Evolutionary conservation across 2,329 filamentous ascomycete genomes (phyloP).

Genomic region (Aspergillus cejpii): DNA sequence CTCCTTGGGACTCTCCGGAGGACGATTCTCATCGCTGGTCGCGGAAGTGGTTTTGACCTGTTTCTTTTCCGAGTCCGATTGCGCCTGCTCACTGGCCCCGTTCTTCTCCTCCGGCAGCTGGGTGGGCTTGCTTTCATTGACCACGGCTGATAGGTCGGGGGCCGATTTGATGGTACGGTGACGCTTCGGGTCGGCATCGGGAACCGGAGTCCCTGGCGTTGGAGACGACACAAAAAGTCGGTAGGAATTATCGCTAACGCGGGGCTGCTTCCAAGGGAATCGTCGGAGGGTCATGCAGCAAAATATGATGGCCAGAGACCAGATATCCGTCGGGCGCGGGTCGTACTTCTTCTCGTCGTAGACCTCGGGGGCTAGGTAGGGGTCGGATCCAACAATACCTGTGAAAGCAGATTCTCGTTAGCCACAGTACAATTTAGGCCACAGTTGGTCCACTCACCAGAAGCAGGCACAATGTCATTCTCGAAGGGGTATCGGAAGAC

Average conservation of each 20-base stretch:
- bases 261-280: slow-evolving; percentile 95
- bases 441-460: slow-evolving; percentile 58
- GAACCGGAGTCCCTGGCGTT: slow-evolving; percentile 57
- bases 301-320: slow-evolving; percentile 97
- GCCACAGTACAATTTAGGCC: too few species aligned
- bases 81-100: slow-evolving; percentile 7
- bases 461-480: slow-evolving; percentile 71
- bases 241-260: slow-evolving; percentile 87
- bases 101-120: slow-evolving; percentile 16
- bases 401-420: slow-evolving; percentile 11
- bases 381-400: slow-evolving; percentile 82
- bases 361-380: slow-evolving; percentile 93
- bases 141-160: slow-evolving; percentile 28
- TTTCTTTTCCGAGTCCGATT: slow-evolving; percentile 18
- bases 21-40: slow-evolving; percentile 22
- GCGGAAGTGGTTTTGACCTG: slow-evolving; percentile 16
- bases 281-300: slow-evolving; percentile 95
- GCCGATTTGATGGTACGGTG: slow-evolving; percentile 31
- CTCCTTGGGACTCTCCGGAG: slow-evolving; percentile 24
- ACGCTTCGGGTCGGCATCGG: slow-evolving; percentile 36
- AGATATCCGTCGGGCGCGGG: slow-evolving; percentile 88
- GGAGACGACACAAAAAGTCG: slow-evolving; percentile 85
- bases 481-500: slow-evolving; percentile 98
- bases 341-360: slow-evolving; percentile 93
- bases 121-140: slow-evolving; percentile 20